A percentile compares a stretch with the other conserved stretches of the same genome.
These are phyloP conservation scores for Saccharomycopsis javanensis DNA, from an alignment of 805 yeast genomes.

Conservation along the genomic window DNA sequence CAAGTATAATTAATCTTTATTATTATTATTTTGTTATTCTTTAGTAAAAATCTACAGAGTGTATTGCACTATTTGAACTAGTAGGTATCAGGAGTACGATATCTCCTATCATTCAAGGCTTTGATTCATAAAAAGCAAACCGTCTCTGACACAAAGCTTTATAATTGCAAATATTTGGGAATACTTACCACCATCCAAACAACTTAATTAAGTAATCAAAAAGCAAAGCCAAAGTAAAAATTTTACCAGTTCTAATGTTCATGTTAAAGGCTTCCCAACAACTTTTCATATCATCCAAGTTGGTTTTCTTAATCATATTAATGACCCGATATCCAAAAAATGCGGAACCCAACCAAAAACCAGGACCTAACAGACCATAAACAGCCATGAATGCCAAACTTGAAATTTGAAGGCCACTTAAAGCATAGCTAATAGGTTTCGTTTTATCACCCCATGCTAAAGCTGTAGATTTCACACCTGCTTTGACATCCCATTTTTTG, in stretches of 20 bases:
- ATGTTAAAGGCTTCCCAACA: constrained; percentile 78
- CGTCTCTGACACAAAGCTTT: too few relatives aligned
- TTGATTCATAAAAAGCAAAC: too few relatives aligned
- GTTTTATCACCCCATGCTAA: constrained; percentile 84
- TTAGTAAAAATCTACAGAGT: too few relatives aligned
- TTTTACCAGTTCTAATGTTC: constrained; percentile 70
- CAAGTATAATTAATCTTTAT: too few relatives aligned
- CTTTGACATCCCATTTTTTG: constrained; percentile 73
- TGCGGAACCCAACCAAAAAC: constrained; percentile 58
- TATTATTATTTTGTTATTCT: too few relatives aligned
- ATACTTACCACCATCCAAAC: constrained; percentile 27
- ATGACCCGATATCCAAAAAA: constrained; percentile 62
- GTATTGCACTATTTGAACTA: too few relatives aligned
- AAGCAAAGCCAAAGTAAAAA: constrained; percentile 55
- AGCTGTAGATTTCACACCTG: constrained; percentile 94
- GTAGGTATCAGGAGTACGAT: too few relatives aligned
- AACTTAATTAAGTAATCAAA: constrained; percentile 50
- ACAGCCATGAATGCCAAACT: constrained; percentile 59
- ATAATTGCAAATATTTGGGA: too few relatives aligned
- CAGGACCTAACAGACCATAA: constrained; percentile 64
- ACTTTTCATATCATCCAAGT: constrained; percentile 65
- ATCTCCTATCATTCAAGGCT: too few relatives aligned
- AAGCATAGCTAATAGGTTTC: constrained; percentile 53
- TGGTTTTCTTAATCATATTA: constrained; percentile 60
- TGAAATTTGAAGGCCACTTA: constrained; percentile 60